Base-by-base conservation (phyloP, 345 rosid genomes). In the Aegle marmelos region DNA sequence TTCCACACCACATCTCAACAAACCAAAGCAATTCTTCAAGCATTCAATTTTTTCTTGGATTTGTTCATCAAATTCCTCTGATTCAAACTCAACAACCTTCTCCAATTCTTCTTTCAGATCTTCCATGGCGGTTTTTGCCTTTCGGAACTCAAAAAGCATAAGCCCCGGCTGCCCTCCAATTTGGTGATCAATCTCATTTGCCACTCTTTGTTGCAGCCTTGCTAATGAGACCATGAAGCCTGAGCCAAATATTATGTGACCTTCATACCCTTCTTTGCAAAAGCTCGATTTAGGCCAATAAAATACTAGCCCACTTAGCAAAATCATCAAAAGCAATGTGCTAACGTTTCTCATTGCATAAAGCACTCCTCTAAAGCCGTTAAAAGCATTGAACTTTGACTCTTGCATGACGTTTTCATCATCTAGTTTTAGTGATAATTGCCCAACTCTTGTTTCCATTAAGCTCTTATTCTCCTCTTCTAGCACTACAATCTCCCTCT, bases 351-450 rank as follows among this genome's bases (percentile, higher is more conserved):
- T 85, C 87, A 87, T 91, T 53, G 97, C 96, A 77, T 88, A 86
- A 6, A 94, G 89, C 5, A 89, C 98, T 4, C 98, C 97, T 41
- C 96, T 83, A 30, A 94, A 94, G 4, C 98, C 97, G 72, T 88
- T 88, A 81, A 88, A 94, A 0, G 87, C 97, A 79, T 90, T 92
- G 33, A 86, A 56, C 78, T 80, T 86, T n/a, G 90, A 85, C 37
- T 88, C 88, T 36, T 73, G n/a, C 9, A 76, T 17, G 2, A 81
- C 71, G 56, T 41, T 82, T 28, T 84, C 78, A 34, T 82, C 78
- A 60, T 82, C 79, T 36, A 81, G 64, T 73, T 74, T 73, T 50
- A 86, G 79, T 2, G 88, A 79, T 30, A 86, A 74, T 7, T 79
- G 70, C 69, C 77, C 65, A 9, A 74, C 78, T 63, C 87, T 84